A percentile compares a stretch with the other conserved stretches of the same genome.
Conservation (phyloP, 306 rosid genomes). For the Senna siamea region DNA sequence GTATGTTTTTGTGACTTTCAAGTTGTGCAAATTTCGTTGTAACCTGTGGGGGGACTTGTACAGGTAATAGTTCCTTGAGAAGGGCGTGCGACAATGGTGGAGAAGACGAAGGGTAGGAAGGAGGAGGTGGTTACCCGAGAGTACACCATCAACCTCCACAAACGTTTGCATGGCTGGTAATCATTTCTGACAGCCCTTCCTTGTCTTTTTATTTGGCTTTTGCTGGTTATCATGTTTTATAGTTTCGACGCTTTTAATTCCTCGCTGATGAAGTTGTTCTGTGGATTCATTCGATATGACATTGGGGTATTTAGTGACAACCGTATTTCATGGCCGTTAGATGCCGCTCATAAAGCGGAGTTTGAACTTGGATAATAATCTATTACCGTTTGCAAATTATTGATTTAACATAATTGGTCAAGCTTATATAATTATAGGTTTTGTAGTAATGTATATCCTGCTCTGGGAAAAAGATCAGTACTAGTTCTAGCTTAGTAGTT, state of each 20-base stretch:
- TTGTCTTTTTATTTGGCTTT: not conserved
- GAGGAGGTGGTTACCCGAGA: constrained; percentile 94
- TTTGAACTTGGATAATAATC: not conserved
- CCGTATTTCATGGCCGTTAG: not conserved
- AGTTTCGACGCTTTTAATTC: too few species aligned
- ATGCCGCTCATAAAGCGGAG: not conserved
- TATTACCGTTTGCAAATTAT: not conserved
- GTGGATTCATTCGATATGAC: not conserved
- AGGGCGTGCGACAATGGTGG: constrained; percentile 67
- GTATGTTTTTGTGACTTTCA: not conserved
- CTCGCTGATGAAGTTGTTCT: not conserved
- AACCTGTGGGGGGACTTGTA: not conserved
- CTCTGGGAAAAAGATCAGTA: not conserved
- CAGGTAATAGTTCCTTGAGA: constrained; percentile 50
- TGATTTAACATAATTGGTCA: not conserved
- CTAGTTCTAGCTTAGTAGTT: not conserved
- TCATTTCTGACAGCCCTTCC: not conserved
- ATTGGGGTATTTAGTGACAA: not conserved
- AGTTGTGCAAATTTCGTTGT: not conserved
- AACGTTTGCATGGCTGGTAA: constrained; percentile 94
- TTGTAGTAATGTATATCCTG: not conserved
- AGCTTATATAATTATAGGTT: not conserved
- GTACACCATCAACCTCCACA: constrained; percentile 95
- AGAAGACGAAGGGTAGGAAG: constrained; percentile 76
- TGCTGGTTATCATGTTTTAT: not conserved